A percentile compares a stretch with the other conserved stretches of the same genome.
Conservation (phyloP, 2,329 filamentous ascomycete species). For the Aureobasidium sp. region DNA sequence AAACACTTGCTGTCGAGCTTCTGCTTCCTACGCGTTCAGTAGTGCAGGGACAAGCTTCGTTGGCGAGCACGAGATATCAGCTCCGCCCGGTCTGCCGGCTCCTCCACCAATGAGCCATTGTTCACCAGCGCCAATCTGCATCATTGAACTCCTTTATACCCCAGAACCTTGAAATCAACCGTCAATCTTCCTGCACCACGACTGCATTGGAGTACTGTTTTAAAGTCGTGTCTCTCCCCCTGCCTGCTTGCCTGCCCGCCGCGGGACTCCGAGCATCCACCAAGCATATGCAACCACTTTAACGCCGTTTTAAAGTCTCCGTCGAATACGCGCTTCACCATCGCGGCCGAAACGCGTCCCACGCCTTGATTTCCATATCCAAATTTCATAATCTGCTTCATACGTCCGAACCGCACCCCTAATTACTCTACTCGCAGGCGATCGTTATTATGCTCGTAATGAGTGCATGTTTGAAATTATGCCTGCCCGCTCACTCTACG, state of each 20-base stretch:
- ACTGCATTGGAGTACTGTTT: neutral
- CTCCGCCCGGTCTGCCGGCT: slow-evolving; percentile 5
- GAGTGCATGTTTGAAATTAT: neutral
- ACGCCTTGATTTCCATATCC: neutral
- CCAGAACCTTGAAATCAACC: slow-evolving; percentile 3
- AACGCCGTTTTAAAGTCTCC: slow-evolving; percentile 5
- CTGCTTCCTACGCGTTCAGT: neutral
- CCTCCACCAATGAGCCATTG: neutral
- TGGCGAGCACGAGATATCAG: slow-evolving; percentile 9
- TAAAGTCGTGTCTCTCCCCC: neutral
- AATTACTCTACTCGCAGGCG: neutral
- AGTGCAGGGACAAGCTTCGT: slow-evolving; percentile 10
- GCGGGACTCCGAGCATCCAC: neutral
- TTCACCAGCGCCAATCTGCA: slow-evolving; percentile 4
- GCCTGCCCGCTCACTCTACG: neutral
- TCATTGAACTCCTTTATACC: slow-evolving; percentile 8
- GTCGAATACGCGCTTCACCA: neutral
- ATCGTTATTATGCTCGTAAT: neutral
- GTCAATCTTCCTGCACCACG: slow-evolving; percentile 1
- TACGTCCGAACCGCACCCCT: neutral
- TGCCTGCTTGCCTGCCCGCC: slow-evolving; percentile 1
- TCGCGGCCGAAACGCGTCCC: slow-evolving; percentile 4
- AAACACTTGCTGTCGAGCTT: neutral
- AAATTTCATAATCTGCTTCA: slow-evolving; percentile 1
- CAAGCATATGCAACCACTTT: slow-evolving; percentile 11